phyloP scores from a whole-genome alignment of 1,284 basidiomycete species.

The Melampsora occidentalis region DNA sequence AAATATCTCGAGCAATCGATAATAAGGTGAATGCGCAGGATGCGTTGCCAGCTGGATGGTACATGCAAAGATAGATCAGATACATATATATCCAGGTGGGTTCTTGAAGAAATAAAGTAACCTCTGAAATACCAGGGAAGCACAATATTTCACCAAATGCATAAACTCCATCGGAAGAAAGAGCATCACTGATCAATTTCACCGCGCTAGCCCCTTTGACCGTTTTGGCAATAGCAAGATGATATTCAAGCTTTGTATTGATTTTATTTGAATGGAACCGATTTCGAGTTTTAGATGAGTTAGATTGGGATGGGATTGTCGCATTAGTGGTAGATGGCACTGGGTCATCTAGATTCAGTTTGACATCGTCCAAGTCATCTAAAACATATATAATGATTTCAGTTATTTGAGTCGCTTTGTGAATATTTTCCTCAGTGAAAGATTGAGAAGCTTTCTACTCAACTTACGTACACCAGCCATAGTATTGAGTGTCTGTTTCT shows the following conservation, averaged over 20 bases:
- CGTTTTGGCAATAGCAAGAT: conserved; percentile 9
- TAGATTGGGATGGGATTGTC: not conserved
- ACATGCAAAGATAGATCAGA: not conserved
- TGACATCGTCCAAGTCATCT: conserved; percentile 36
- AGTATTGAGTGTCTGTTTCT: not conserved
- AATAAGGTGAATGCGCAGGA: conserved; percentile 16
- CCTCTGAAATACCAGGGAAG: conserved; percentile 23
- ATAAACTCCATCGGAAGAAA: conserved; percentile 17
- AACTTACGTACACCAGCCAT: conserved; percentile 4
- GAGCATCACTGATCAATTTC: conserved; percentile 18
- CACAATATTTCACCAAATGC: conserved; percentile 34
- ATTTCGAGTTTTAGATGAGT: not conserved
- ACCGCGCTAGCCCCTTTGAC: conserved; percentile 15
- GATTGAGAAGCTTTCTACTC: not conserved
- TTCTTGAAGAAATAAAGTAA: not conserved
- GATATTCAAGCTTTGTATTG: conserved; percentile 26
- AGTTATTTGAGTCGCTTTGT: not conserved
- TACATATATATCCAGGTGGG: not conserved
- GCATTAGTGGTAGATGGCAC: not conserved
- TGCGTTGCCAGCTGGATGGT: conserved; percentile 22
- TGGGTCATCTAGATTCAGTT: conserved; percentile 19
- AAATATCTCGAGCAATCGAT: conserved; percentile 72
- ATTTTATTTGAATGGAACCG: conserved; percentile 15
- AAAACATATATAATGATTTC: not conserved
- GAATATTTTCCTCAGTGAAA: not conserved